These are phyloP conservation scores for Lodderomyces beijingensis DNA, from an alignment of 1,139 yeast species.

Conservation along the genomic window DNA sequence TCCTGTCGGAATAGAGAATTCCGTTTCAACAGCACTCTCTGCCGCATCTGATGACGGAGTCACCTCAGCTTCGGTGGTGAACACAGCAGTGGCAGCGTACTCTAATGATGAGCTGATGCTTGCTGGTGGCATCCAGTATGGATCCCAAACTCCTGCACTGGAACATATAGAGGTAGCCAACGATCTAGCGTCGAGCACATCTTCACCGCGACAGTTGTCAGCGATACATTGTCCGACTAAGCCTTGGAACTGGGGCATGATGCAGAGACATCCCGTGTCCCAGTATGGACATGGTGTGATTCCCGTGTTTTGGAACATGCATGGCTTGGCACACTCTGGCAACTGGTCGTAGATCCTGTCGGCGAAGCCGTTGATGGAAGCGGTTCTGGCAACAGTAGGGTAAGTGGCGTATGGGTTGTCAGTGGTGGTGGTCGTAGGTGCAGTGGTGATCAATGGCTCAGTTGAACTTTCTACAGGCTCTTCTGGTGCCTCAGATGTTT, in stretches of 20 bases:
- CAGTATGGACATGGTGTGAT: constrained; percentile 35
- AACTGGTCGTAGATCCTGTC: constrained; percentile 27
- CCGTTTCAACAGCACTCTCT: neutral
- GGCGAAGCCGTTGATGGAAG: constrained; percentile 38
- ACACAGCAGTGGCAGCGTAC: constrained; percentile 23
- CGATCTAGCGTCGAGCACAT: constrained; percentile 17
- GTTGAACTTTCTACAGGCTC: too few species aligned
- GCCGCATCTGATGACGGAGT: neutral
- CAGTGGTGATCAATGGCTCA: neutral
- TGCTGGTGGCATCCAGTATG: constrained; percentile 22
- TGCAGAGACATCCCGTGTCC: constrained; percentile 36
- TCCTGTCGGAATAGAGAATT: neutral
- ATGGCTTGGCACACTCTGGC: constrained; percentile 26
- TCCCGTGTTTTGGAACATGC: constrained; percentile 21
- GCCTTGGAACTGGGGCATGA: constrained; percentile 27
- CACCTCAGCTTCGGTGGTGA: too few species aligned
- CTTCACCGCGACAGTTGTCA: constrained; percentile 20
- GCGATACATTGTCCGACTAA: constrained; percentile 27
- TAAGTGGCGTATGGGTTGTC: constrained; percentile 18
- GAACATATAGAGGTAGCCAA: constrained; percentile 24
- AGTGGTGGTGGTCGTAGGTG: neutral
- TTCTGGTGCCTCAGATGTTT: too few species aligned
- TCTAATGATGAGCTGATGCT: constrained; percentile 29
- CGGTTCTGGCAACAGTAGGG: constrained; percentile 37
- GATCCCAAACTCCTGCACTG: constrained; percentile 21